Base-by-base conservation (phyloP, 1,284 basidiomycete genomes). In the Amylostereum areolatum region DNA sequence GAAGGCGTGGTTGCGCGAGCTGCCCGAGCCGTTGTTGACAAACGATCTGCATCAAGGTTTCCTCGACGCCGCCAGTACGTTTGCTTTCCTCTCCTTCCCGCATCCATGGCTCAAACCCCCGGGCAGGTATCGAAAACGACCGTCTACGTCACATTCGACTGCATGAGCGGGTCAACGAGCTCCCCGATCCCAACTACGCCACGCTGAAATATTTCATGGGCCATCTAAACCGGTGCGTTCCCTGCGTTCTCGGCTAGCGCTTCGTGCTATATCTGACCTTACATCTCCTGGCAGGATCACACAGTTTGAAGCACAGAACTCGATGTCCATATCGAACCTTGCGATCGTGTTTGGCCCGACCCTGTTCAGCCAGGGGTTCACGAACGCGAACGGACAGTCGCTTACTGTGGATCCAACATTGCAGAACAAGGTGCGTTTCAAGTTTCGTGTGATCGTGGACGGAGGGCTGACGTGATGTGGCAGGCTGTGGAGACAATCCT, bases 291-390 rank as follows among this genome's bases (percentile, higher is more conserved):
- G 8, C 56, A 95, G 91, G 62, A 82, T 97, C 50, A 79, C 79
- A 43, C 78, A 85, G 59, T 78, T 83, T 56, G 85, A 90, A 56
- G 67, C 75, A 5, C 73, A 85, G 48, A 99, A 99, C 66, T 86
- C 91, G 46, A 99, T 99, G 96, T 84, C 89, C 6, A 83, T 88
- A 46, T 88, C 90, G 56, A 99, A 99, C 67, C 70, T 99, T 32
- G 86, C 92, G 5, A 97, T 99, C 58, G 93, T 99, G 7, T 99
- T 99, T 68, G 96, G 97, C 1, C 96, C 96, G 7, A 98, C 96
- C 4, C 70, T 99, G 34, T 88, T 97, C 59, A 85, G 91, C 18
- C 77, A 77, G 57, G 63, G 69, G 42, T 59, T 63, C 24, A 58
- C 56, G 39, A 59, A 55, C 39, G 52, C 51, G 51, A 63, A 63